These are phyloP conservation scores for Cenococcum geophilum DNA, from an alignment of 495 filamentous ascomycete species.

Conservation along the genomic window DNA sequence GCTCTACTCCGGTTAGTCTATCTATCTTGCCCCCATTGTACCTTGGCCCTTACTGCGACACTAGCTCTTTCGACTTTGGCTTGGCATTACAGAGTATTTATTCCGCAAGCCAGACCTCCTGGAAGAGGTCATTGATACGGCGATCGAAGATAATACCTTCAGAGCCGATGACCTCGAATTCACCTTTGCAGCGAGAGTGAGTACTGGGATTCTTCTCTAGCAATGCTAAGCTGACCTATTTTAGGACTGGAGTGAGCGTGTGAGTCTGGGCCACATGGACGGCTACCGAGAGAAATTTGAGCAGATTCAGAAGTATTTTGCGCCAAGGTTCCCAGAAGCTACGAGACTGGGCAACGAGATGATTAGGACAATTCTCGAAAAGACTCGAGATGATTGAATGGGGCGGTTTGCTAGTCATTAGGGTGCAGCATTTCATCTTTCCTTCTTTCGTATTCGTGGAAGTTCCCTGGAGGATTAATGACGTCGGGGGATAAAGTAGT, in stretches of 20 bases:
- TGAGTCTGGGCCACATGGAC: conserved; percentile 83
- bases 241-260: conserved; percentile 87
- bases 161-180: conserved; percentile 91
- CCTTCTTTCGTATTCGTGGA: too few species aligned
- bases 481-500: too few species aligned
- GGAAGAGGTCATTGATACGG: conserved; percentile 77
- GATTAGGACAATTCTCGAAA: conserved; percentile 91
- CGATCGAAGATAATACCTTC: conserved; percentile 81
- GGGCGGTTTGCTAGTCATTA: neutral
- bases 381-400: conserved; percentile 44
- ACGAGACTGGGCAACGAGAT: conserved; percentile 86
- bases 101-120: conserved; percentile 81
- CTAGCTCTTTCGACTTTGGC: conserved; percentile 90
- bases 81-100: conserved; percentile 94
- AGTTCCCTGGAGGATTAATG: too few species aligned
- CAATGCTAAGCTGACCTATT: conserved; percentile 2
- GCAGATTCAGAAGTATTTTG: conserved; percentile 82
- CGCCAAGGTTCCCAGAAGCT: conserved; percentile 78
- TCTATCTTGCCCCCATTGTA: conserved; percentile 16
- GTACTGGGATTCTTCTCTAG: conserved; percentile 22
- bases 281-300: conserved; percentile 85
- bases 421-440: too few species aligned
- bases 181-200: conserved; percentile 82
- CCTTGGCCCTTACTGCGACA: neutral
- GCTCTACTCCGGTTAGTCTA: conserved; percentile 73